phyloP scores from a whole-genome alignment of 1,139 yeast genomes.

The Scheffersomyces insectosa region DNA sequence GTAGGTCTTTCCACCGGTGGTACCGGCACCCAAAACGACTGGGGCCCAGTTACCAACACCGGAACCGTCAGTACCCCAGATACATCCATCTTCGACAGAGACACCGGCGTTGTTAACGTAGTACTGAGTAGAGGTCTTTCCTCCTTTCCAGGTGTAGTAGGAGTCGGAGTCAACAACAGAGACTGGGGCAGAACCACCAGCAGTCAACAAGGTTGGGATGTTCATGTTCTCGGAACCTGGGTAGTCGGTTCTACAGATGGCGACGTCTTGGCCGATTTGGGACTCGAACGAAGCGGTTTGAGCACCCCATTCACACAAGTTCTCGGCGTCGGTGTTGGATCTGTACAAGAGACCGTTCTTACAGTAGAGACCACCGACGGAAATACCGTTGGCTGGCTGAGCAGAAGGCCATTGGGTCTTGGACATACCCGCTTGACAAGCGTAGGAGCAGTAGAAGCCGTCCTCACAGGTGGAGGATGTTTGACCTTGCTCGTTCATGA shows the following conservation, averaged over 20 bases:
- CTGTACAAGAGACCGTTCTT: slow-evolving; percentile 68
- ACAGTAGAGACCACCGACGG: slow-evolving; percentile 79
- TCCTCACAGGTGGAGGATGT: slow-evolving; percentile 70
- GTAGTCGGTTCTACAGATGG: slow-evolving; percentile 84
- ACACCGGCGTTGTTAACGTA: slow-evolving; percentile 84
- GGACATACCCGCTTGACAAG: slow-evolving; percentile 90
- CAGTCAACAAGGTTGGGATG: slow-evolving; percentile 69
- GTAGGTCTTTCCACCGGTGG: slow-evolving; percentile 60
- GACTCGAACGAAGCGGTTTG: slow-evolving; percentile 62
- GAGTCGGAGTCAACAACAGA: slow-evolving; percentile 64
- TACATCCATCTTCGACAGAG: slow-evolving; percentile 68
- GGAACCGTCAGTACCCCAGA: slow-evolving; percentile 68
- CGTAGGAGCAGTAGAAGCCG: slow-evolving; percentile 80
- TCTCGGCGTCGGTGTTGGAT: slow-evolving; percentile 55
- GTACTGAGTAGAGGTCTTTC: slow-evolving; percentile 71
- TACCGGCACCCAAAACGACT: slow-evolving; percentile 76
- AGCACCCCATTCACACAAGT: slow-evolving; percentile 79
- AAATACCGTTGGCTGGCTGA: slow-evolving; percentile 74
- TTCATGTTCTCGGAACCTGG: slow-evolving; percentile 91
- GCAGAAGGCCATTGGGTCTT: slow-evolving; percentile 81
- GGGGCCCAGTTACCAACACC: slow-evolving; percentile 87
- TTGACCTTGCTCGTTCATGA: slow-evolving; percentile 62
- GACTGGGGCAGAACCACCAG: slow-evolving; percentile 58
- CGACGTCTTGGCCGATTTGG: slow-evolving; percentile 56
- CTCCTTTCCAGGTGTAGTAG: slow-evolving; percentile 68